Evolutionary conservation across 1,139 yeast genomes (phyloP), one percentile per base, ranked within the genome.

Genomic region (Yamadazyma sp.): DNA sequence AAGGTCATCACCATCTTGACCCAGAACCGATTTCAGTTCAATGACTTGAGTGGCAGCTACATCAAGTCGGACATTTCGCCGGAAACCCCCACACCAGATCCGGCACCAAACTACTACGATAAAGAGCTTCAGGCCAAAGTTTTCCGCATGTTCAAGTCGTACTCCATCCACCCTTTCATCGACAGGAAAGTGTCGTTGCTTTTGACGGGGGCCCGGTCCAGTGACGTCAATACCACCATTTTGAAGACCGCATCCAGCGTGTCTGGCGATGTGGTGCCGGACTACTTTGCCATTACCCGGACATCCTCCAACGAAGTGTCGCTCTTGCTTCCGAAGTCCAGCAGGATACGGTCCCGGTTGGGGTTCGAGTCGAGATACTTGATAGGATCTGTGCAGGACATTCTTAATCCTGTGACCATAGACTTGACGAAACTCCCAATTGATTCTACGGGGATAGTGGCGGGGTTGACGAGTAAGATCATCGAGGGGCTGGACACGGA

Each of bases 391-490:
- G 62, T 73, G 13, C 76, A 73, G 43, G 87, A 81, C 51, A 63
- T 66, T 27, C 68, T 80, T 34, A 65, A 74, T n/a, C 86, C 87
- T 0, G 67, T 81, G 3, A 63, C 73, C 1, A 70, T 81, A 28
- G 82, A 81, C 51, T 67, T 81, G 41, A 62, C 73, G n/a, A 59
- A 59, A 21, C 57, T 81, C 26, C 86, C 86, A 0, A 61, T 78
- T 31, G 82, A 80, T 52, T 68, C 80, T 6, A 79, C 83, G 7
- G 87, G 87, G 35, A 79, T 82, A 39, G 86, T 81, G 1, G 80
- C 86, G 0, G 86, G 86, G 1, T 71, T 82, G 23, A 85, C 87
- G 1, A 64, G 77, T 38, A 67, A 63, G 39, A 56, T 80, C 23
- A 54, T 76, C 25, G 62, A 60, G 33, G 70, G 70, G 3, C 51